Conservation (phyloP, 164 flowering plant species). For the Tetracentron sinense region DNA sequence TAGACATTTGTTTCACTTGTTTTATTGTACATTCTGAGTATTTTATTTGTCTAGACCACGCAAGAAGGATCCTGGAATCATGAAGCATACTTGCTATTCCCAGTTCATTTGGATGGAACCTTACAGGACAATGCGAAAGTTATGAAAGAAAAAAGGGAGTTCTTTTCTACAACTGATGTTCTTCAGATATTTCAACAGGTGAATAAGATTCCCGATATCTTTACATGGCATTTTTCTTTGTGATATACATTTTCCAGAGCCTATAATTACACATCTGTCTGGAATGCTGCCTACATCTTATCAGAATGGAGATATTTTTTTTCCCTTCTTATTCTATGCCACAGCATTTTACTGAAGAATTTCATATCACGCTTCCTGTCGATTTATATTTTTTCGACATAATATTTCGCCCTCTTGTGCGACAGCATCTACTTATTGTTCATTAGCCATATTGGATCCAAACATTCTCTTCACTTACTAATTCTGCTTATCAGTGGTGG, state of each 20-base stretch:
- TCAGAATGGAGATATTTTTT: too few species aligned
- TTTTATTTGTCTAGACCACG: constrained; percentile 40
- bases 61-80: too few species aligned
- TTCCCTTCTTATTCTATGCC: too few species aligned
- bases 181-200: constrained; percentile 96
- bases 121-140: constrained; percentile 64
- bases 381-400: not conserved
- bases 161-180: constrained; percentile 76
- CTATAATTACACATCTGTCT: too few species aligned
- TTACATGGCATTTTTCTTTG: not conserved
- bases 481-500: too few species aligned
- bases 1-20: not conserved
- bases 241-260: too few species aligned
- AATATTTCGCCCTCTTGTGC: not conserved
- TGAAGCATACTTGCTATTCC: constrained; percentile 89
- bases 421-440: not conserved
- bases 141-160: constrained; percentile 78
- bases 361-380: too few species aligned
- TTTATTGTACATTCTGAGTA: constrained; percentile 4
- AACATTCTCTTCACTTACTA: too few species aligned
- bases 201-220: constrained; percentile 9
- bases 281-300: not conserved
- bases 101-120: constrained; percentile 98
- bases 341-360: too few species aligned
- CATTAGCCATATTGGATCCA: too few species aligned